phyloP scores from a whole-genome alignment of 1,284 basidiomycete genomes.

The Tylopilus orsonianus region DNA sequence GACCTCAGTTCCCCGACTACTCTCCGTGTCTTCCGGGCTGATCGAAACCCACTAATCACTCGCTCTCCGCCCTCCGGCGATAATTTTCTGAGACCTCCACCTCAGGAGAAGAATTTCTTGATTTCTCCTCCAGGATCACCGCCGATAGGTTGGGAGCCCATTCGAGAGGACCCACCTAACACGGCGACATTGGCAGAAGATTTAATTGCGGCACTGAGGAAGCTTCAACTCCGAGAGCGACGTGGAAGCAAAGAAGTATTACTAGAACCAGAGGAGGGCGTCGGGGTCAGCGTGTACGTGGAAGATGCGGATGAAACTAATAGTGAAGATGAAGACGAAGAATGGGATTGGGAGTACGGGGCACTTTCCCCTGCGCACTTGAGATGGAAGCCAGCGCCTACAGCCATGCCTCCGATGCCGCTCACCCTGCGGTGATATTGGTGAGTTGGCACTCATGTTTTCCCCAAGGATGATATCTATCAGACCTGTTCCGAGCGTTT shows the following conservation, averaged over 20 bases:
- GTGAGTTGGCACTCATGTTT: slow-evolving; percentile 22
- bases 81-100: slow-evolving; percentile 74
- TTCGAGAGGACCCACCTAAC: slow-evolving; percentile 92
- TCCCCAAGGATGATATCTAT: slow-evolving; percentile 34
- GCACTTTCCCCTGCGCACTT: slow-evolving; percentile 48
- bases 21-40: slow-evolving; percentile 79
- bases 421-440: slow-evolving; percentile 30
- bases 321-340: slow-evolving; percentile 37
- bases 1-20: slow-evolving; percentile 47
- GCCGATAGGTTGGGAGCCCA: slow-evolving; percentile 94
- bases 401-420: slow-evolving; percentile 56
- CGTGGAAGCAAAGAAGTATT: slow-evolving; percentile 51
- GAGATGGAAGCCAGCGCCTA: slow-evolving; percentile 54
- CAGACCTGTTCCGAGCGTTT: slow-evolving; percentile 44
- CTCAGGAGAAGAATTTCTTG: slow-evolving; percentile 89
- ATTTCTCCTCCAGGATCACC: slow-evolving; percentile 99
- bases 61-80: slow-evolving; percentile 41
- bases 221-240: slow-evolving; percentile 49
- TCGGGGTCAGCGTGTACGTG: slow-evolving; percentile 73
- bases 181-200: slow-evolving; percentile 84
- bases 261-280: slow-evolving; percentile 64
- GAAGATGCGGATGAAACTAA: slow-evolving; percentile 57
- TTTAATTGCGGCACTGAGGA: slow-evolving; percentile 74
- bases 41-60: slow-evolving; percentile 64
- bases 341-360: slow-evolving; percentile 64